Evolutionary conservation across 176 grass and related monocot genomes (phyloP).

Genomic region (Musa itinerans): DNA sequence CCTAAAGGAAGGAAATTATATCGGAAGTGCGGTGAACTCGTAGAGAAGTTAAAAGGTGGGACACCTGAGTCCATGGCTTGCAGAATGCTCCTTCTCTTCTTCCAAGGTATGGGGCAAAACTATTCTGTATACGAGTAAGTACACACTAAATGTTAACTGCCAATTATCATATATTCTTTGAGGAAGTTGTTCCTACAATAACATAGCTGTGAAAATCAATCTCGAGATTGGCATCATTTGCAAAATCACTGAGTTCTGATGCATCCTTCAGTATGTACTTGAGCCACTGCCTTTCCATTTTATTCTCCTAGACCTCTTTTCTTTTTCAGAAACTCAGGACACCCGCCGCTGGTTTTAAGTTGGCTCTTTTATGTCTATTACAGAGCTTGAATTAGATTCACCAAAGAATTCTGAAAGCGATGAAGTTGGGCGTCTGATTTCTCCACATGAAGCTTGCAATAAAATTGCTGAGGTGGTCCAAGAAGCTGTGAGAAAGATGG

Average conservation of each 20-base stretch:
- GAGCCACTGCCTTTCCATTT: no score
- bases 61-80: slow-evolving; percentile 45
- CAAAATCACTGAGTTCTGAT: no score
- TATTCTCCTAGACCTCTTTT: no score
- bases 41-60: slow-evolving; percentile 49
- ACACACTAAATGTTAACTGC: background rate
- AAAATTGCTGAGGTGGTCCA: slow-evolving; percentile 68
- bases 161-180: background rate
- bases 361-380: background rate
- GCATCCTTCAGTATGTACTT: no score
- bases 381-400: slow-evolving; percentile 56
- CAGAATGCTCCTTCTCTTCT: slow-evolving; percentile 47
- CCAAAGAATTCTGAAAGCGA: slow-evolving; percentile 38
- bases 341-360: background rate
- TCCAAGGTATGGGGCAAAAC: slow-evolving; percentile 44
- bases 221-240: no score
- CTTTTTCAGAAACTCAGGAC: no score
- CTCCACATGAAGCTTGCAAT: slow-evolving; percentile 68
- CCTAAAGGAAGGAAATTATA: slow-evolving; percentile 52
- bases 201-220: no score
- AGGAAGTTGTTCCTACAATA: no score
- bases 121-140: slow-evolving; percentile 2
- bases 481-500: slow-evolving; percentile 70
- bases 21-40: slow-evolving; percentile 45
- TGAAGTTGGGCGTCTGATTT: slow-evolving; percentile 52